phyloP scores from a whole-genome alignment of 192 early-diverging fungal genomes.

The Obelidium mucronatum region DNA sequence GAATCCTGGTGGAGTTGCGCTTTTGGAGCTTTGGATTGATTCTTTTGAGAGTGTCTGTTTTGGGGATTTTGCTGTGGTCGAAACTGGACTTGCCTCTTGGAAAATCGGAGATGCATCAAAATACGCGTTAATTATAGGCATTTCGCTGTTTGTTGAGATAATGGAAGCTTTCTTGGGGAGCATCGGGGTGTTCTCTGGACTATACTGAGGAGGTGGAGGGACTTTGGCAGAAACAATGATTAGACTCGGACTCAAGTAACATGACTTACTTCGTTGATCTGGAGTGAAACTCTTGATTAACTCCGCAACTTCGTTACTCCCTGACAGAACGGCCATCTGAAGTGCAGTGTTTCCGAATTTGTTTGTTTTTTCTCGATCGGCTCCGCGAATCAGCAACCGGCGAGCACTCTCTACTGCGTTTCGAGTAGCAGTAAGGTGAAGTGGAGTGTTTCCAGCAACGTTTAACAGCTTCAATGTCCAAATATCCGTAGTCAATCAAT shows the following conservation, averaged over 20 bases:
- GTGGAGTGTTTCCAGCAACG: conserved; percentile 62
- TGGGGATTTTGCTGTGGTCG: not conserved
- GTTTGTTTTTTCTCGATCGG: conserved; percentile 51
- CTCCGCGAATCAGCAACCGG: conserved; percentile 60
- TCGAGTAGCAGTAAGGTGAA: conserved; percentile 58
- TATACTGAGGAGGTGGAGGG: conserved; percentile 8
- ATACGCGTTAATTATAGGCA: no score
- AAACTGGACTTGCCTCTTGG: no score
- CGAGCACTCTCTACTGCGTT: conserved; percentile 53
- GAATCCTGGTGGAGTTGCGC: no score
- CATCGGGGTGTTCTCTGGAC: not conserved
- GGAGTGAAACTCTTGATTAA: conserved; percentile 53
- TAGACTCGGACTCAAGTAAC: no score
- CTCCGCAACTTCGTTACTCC: conserved; percentile 53
- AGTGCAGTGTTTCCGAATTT: conserved; percentile 56
- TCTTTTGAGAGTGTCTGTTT: not conserved
- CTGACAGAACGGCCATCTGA: conserved; percentile 53
- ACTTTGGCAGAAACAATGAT: not conserved
- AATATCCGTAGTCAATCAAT: conserved; percentile 55
- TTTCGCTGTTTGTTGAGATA: no score
- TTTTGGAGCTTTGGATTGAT: not conserved
- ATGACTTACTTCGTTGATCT: conserved; percentile 39
- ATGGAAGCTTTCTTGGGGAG: not conserved
- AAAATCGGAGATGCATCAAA: not conserved
- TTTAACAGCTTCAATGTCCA: conserved; percentile 54